phyloP scores from a whole-genome alignment of 768 basidiomycete genomes.

The Mycena haematopus region DNA sequence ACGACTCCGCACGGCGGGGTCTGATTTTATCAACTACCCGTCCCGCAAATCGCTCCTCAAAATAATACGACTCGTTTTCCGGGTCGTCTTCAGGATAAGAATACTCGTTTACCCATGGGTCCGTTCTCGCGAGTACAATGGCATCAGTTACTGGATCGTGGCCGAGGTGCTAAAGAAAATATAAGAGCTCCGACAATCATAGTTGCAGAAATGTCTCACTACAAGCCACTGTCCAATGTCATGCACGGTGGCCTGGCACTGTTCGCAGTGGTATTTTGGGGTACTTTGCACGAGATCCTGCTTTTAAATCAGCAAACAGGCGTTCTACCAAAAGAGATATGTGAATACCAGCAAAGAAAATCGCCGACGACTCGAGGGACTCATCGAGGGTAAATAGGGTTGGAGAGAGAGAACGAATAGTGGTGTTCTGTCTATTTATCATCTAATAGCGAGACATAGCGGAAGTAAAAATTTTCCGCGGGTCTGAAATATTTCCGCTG shows the following conservation, averaged over 20 bases:
- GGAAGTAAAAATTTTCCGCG: not conserved
- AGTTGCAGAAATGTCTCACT: not conserved
- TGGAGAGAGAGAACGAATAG: too few relatives aligned
- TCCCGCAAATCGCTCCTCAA: too few relatives aligned
- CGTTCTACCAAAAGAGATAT: not conserved
- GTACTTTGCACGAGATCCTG: slow-evolving; percentile 15
- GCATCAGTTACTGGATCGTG: slow-evolving; percentile 25
- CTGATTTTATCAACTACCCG: too few relatives aligned
- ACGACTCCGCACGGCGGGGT: too few relatives aligned
- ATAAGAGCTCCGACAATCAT: not conserved
- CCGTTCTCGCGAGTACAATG: slow-evolving; percentile 15
- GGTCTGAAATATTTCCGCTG: slow-evolving; percentile 3
- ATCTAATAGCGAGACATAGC: too few relatives aligned
- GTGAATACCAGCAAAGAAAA: slow-evolving; percentile 18
- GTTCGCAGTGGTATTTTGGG: slow-evolving; percentile 23
- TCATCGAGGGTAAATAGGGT: too few relatives aligned
- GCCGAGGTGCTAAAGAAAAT: slow-evolving; percentile 15
- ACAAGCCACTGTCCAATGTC: slow-evolving; percentile 19
- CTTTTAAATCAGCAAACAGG: not conserved
- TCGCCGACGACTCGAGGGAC: slow-evolving; percentile 3
- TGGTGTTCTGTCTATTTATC: too few relatives aligned
- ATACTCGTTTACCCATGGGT: slow-evolving; percentile 24
- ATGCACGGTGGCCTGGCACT: slow-evolving; percentile 17
- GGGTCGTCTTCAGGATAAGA: slow-evolving; percentile 10
- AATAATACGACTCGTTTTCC: slow-evolving; percentile 15